phyloP scores from a whole-genome alignment of 495 filamentous ascomycete species.

The Daldinia caldariorum region DNA sequence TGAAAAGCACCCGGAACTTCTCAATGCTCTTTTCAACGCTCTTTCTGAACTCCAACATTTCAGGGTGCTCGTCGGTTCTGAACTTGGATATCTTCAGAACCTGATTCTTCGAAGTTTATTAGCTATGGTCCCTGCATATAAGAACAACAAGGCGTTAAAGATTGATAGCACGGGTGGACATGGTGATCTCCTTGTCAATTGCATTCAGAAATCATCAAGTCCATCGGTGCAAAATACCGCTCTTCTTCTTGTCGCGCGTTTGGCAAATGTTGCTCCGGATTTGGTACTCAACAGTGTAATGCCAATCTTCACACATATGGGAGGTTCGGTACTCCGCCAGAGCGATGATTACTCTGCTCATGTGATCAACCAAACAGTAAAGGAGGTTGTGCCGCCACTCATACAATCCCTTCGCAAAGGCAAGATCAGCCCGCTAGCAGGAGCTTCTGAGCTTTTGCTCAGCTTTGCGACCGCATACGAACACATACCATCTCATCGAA shows the following conservation, averaged over 20 bases:
- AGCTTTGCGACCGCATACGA: conserved; percentile 96
- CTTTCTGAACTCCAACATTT: conserved; percentile 86
- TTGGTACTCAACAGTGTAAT: conserved; percentile 94
- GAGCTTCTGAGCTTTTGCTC: conserved; percentile 83
- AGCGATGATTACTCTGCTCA: conserved; percentile 95
- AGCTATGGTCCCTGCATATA: conserved; percentile 78
- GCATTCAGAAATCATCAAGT: conserved; percentile 85
- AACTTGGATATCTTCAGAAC: conserved; percentile 86
- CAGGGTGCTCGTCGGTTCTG: conserved; percentile 72
- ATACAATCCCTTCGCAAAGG: conserved; percentile 83
- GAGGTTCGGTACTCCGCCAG: conserved; percentile 83
- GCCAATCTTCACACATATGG: conserved; percentile 99
- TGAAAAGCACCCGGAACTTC: conserved; percentile 74
- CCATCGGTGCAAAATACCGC: conserved; percentile 92
- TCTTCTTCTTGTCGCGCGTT: conserved; percentile 82
- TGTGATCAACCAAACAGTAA: conserved; percentile 89
- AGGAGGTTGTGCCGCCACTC: conserved; percentile 89
- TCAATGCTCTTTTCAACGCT: conserved; percentile 79
- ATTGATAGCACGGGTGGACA: conserved; percentile 79
- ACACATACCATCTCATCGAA: conserved; percentile 87
- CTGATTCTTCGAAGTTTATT: conserved; percentile 79
- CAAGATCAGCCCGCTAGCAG: conserved; percentile 77
- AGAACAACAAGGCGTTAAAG: conserved; percentile 65
- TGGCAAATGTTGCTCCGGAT: conserved; percentile 86
- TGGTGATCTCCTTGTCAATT: conserved; percentile 88